These are phyloP conservation scores for Phytophthora podocarpi DNA, from an alignment of 352 stramenopile species.

Conservation along the genomic window DNA sequence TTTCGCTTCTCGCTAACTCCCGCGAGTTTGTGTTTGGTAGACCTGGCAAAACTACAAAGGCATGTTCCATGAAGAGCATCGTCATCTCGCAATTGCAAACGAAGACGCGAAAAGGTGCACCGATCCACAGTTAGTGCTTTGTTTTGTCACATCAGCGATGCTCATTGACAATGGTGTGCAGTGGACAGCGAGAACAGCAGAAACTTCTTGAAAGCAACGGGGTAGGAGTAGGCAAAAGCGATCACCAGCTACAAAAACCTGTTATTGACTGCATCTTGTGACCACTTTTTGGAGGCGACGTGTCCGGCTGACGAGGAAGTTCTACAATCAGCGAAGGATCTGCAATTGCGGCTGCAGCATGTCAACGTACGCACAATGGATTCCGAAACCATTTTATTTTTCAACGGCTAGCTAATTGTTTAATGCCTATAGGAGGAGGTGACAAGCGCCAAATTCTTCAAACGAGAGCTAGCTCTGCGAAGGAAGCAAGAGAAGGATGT, in stretches of 20 bases:
- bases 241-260: neutral
- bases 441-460: slow-evolving; percentile 28
- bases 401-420: neutral
- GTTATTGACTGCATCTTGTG: neutral
- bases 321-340: slow-evolving; percentile 13
- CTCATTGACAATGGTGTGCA: slow-evolving; percentile 6
- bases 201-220: slow-evolving; percentile 33
- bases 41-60: slow-evolving; percentile 26
- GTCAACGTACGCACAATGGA: slow-evolving; percentile 27
- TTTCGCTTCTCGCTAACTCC: neutral
- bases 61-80: slow-evolving; percentile 42
- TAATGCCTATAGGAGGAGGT: slow-evolving; percentile 23
- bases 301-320: slow-evolving; percentile 40
- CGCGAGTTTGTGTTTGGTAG: slow-evolving; percentile 1
- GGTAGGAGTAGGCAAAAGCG: slow-evolving; percentile 13
- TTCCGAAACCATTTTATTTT: neutral
- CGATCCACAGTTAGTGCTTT: neutral
- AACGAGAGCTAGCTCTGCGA: slow-evolving; percentile 37
- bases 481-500: slow-evolving; percentile 43
- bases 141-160: neutral
- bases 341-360: slow-evolving; percentile 31
- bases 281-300: slow-evolving; percentile 27
- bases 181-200: slow-evolving; percentile 32
- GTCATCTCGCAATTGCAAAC: slow-evolving; percentile 30
- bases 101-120: slow-evolving; percentile 32